Conservation (phyloP, 805 yeast species). For the Metschnikowia henanensis region DNA sequence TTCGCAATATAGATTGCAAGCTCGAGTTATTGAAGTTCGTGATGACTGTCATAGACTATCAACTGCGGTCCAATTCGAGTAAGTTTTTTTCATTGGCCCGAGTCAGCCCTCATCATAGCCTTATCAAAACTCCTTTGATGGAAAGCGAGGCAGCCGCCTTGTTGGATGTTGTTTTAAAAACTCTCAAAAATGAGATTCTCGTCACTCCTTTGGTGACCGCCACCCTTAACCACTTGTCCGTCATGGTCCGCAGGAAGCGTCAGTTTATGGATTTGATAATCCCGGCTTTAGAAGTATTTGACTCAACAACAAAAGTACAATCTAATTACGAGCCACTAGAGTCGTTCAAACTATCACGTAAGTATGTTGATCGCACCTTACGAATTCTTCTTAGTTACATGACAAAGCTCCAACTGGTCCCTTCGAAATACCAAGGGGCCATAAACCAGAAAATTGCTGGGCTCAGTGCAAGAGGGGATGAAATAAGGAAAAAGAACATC, state of each 20-base stretch:
- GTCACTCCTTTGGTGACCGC: slow-evolving; percentile 63
- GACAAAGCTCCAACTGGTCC: slow-evolving; percentile 35
- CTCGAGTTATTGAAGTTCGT: slow-evolving; percentile 75
- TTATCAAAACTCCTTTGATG: slow-evolving; percentile 52
- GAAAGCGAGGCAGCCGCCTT: slow-evolving; percentile 70
- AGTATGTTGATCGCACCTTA: slow-evolving; percentile 63
- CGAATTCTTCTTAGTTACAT: slow-evolving; percentile 44
- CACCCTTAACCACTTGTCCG: slow-evolving; percentile 60
- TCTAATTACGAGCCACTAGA: slow-evolving; percentile 46
- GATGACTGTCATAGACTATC: slow-evolving; percentile 44
- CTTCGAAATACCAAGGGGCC: slow-evolving; percentile 30
- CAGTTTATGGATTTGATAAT: slow-evolving; percentile 58
- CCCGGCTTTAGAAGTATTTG: slow-evolving; percentile 59
- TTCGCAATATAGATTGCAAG: slow-evolving; percentile 56
- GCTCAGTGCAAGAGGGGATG: slow-evolving; percentile 40
- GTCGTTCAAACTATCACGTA: slow-evolving; percentile 53
- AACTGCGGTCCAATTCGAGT: slow-evolving; percentile 41
- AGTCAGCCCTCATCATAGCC: slow-evolving; percentile 61
- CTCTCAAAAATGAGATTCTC: slow-evolving; percentile 54
- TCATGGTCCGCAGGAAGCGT: slow-evolving; percentile 66
- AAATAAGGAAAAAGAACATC: slow-evolving; percentile 40
- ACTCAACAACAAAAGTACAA: slow-evolving; percentile 53
- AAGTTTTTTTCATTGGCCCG: slow-evolving; percentile 48
- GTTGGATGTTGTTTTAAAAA: slow-evolving; percentile 57
- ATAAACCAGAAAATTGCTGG: slow-evolving; percentile 28